Base-by-base conservation (phyloP, 2,329 filamentous ascomycete species). In the Scorias spongiosa region DNA sequence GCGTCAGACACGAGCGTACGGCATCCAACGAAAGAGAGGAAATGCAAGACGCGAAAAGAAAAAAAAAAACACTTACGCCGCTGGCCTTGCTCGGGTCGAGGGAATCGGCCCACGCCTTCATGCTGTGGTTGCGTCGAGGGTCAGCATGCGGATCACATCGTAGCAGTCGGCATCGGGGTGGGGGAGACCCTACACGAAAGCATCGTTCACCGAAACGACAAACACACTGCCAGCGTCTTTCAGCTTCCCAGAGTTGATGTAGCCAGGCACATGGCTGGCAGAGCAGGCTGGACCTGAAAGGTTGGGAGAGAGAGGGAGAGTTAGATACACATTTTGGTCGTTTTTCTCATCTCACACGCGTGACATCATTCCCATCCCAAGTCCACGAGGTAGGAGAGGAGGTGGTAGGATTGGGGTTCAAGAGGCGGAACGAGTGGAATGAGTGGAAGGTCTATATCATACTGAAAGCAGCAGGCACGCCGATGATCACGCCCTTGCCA, bases 141-240 rank as follows among this genome's bases (percentile, higher is more conserved):
- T 36, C 32, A 36, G 32, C 9, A 3, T 12, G 32, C 12, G 32
- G 4, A 15, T 12, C 32, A 12, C 15, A 15, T 12, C 32, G 32
- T 36, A 36, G 32, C 20, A 7, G 32, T 36, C 12, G 32, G 15
- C 4, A 3, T 9, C 5, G 32, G 12, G 32, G 9, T 15, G 9
- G 32, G 15, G 11, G 32, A 41, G 14, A 32, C 41, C 46, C 40
- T 71, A 93, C 84, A 94, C 88, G 62, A 95, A 95, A 15, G 87
- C 77, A 62, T 96, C 89, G 61, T 96, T 96, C 60, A 95, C 88
- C 12, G 84, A 80, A 45, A 96, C 78, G 36, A 96, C 85, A 57
- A 93, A 93, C 39, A 94, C 84, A 57, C 82, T 72, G 41, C 87
- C 88, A 28, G 84, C 85, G 48, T 80, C 71, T 67, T 84, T 84